A percentile compares a stretch with the other conserved stretches of the same genome.
These are phyloP conservation scores for Ilyonectria destructans DNA, from an alignment of 2,329 filamentous ascomycete species.

Conservation along the genomic window DNA sequence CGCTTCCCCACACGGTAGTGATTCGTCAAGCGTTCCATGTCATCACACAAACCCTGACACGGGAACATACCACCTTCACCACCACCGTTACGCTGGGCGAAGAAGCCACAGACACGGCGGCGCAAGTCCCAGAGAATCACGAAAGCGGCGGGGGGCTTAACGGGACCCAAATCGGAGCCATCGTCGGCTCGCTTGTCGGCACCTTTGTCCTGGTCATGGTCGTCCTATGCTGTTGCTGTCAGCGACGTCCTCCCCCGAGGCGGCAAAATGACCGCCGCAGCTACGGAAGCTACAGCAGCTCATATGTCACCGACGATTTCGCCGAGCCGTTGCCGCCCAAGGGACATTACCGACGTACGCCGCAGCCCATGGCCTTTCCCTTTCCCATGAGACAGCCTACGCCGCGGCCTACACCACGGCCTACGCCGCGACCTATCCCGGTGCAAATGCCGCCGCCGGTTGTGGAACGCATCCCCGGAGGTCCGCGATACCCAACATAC, in stretches of 20 bases:
- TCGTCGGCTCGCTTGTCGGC: slow-evolving; percentile 59
- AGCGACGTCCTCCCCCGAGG: slow-evolving; percentile 17
- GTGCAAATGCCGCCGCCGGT: slow-evolving; percentile 40
- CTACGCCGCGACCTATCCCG: slow-evolving; percentile 24
- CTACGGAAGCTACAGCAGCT: slow-evolving; percentile 36
- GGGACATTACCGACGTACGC: slow-evolving; percentile 1
- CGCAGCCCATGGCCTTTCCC: slow-evolving; percentile 11
- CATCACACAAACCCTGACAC: slow-evolving; percentile 57
- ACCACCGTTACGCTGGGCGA: slow-evolving; percentile 53
- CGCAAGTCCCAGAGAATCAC: slow-evolving; percentile 29
- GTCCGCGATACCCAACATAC: slow-evolving; percentile 54
- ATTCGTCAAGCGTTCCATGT: slow-evolving; percentile 50
- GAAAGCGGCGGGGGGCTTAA: slow-evolving; percentile 48
- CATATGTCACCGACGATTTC: slow-evolving; percentile 33
- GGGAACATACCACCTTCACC: slow-evolving; percentile 56
- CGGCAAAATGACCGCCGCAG: slow-evolving; percentile 31
- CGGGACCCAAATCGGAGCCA: slow-evolving; percentile 58
- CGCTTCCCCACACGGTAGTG: slow-evolving; percentile 36
- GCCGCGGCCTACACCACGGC: slow-evolving; percentile 17
- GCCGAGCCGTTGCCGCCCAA: slow-evolving; percentile 23
- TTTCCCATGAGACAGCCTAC: background rate
- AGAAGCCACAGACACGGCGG: slow-evolving; percentile 27
- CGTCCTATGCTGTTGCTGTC: slow-evolving; percentile 52
- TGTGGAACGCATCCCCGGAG: slow-evolving; percentile 53
- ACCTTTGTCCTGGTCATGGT: slow-evolving; percentile 55